Evolutionary conservation across 140 eudicot genomes (phyloP).

Genomic region (Anethum foeniculum): DNA sequence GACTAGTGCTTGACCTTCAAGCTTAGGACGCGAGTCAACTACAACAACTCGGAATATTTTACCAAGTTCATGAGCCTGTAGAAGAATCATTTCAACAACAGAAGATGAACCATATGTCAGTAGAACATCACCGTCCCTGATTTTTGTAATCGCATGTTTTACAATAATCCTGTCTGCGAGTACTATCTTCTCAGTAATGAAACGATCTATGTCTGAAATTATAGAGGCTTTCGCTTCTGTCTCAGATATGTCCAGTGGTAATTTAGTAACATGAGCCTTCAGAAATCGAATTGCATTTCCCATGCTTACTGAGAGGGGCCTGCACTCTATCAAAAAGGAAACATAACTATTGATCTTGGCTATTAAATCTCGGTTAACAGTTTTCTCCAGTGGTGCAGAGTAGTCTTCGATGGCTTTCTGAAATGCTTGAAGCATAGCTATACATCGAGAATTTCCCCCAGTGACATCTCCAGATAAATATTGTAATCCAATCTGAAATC

Average conservation of each 20-base stretch:
- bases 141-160: constrained; percentile 64
- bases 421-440: constrained; percentile 84
- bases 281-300: constrained; percentile 81
- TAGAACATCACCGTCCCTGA: constrained; percentile 81
- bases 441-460: constrained; percentile 76
- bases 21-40: constrained; percentile 86
- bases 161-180: constrained; percentile 72
- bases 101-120: constrained; percentile 71
- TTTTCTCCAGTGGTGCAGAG: constrained; percentile 61
- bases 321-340: constrained; percentile 74
- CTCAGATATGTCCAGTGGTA: constrained; percentile 47
- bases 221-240: constrained; percentile 65
- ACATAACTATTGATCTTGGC: constrained; percentile 64
- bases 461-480: constrained; percentile 63
- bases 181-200: constrained; percentile 62
- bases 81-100: constrained; percentile 56
- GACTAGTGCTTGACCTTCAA: constrained; percentile 68
- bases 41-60: constrained; percentile 70
- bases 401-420: constrained; percentile 65
- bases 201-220: constrained; percentile 54
- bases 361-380: constrained; percentile 58
- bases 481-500: constrained; percentile 70
- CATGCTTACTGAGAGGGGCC: constrained; percentile 92
- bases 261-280: constrained; percentile 54
- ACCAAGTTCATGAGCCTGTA: constrained; percentile 72